phyloP scores from a whole-genome alignment of 2,329 filamentous ascomycete species.

The Stemphylium vesicarium region DNA sequence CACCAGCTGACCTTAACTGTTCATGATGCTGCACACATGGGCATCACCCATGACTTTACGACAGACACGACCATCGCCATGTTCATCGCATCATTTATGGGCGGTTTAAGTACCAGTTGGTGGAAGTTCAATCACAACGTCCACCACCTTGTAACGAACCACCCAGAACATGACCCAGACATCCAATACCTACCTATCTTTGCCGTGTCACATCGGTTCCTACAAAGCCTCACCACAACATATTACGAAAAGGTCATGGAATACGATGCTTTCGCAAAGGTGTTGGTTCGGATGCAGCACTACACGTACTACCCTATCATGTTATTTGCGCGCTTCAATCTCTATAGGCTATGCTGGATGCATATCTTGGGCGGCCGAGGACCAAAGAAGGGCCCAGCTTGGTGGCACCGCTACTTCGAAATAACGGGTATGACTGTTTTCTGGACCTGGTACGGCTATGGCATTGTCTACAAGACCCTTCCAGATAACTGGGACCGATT shows the following conservation, averaged over 20 bases:
- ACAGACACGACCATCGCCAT: conserved; percentile 86
- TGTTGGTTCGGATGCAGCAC: conserved; percentile 66
- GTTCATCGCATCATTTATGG: conserved; percentile 85
- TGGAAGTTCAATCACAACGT: conserved; percentile 98
- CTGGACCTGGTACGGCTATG: conserved; percentile 73
- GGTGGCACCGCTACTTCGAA: conserved; percentile 72
- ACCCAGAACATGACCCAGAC: conserved; percentile 93
- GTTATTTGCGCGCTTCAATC: conserved; percentile 72
- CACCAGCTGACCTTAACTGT: conserved; percentile 93
- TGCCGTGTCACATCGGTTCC: conserved; percentile 69
- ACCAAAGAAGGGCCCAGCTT: conserved; percentile 65
- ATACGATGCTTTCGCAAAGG: conserved; percentile 67
- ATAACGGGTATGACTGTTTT: conserved; percentile 68
- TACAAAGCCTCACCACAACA: conserved; percentile 65
- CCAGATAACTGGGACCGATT: conserved; percentile 65
- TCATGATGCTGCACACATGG: conserved; percentile 97
- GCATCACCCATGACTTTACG: conserved; percentile 90
- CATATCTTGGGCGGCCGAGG: conserved; percentile 65
- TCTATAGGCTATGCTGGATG: conserved; percentile 71
- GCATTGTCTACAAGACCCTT: conserved; percentile 65
- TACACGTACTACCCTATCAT: conserved; percentile 74
- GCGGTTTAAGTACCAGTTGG: conserved; percentile 90
- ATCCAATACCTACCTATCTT: conserved; percentile 79
- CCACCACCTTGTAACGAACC: conserved; percentile 95
- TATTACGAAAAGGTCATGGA: conserved; percentile 71